Conservation (phyloP, 345 rosid genomes). For the Euclidium syriacum region DNA sequence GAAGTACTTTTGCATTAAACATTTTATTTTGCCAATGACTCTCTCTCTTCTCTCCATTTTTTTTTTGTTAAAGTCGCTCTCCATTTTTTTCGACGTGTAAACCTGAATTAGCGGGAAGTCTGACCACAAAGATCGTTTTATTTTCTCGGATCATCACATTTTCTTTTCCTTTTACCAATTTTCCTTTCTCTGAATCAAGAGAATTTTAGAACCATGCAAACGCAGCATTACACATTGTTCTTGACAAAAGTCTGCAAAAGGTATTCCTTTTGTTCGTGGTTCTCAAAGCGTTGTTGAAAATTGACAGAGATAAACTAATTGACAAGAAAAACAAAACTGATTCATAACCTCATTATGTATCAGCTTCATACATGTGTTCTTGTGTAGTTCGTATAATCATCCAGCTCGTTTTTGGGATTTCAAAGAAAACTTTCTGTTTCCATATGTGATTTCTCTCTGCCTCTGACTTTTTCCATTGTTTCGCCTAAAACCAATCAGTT, state of each 20-base stretch:
- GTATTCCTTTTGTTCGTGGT: not conserved
- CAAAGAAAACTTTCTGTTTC: not conserved
- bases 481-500: not conserved
- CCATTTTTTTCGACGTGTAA: not conserved
- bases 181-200: not conserved
- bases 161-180: constrained; percentile 1
- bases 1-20: not conserved
- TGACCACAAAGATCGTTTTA: constrained; percentile 33
- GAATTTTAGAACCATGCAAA: not conserved
- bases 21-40: not conserved
- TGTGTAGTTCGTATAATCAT: not conserved
- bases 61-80: no score
- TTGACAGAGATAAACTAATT: not conserved
- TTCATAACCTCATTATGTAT: not conserved
- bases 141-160: constrained; percentile 35
- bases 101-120: constrained; percentile 31
- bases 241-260: constrained; percentile 16
- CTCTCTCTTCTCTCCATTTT: not conserved
- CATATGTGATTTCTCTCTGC: no score
- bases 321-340: not conserved
- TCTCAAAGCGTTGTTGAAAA: not conserved
- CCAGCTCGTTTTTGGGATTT: not conserved
- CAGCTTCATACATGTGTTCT: constrained; percentile 4
- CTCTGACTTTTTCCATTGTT: not conserved
- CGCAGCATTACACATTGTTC: constrained; percentile 1